Base-by-base conservation (phyloP, 805 yeast genomes). In the Hemisphaericaspora nanyangensis region DNA sequence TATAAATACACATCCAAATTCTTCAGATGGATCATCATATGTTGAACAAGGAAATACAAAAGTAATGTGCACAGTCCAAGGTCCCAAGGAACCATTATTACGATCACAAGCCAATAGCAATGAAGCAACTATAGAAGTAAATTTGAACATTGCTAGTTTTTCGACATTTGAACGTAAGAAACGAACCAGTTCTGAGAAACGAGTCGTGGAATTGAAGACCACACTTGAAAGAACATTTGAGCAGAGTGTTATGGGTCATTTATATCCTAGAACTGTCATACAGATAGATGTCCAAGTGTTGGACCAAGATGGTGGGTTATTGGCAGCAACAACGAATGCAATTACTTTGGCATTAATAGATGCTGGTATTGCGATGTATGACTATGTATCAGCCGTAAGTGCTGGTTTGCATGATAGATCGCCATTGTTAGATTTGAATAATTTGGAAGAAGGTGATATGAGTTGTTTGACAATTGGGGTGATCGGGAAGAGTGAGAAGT, bases 361-460 rank as follows among this genome's bases (percentile, higher is more conserved):
- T 62, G 97, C 98, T 2, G 98, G 98, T 35, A 82, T 93, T 33
- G 84, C 96, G 5, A 82, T 93, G 83, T 85, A 83, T 55, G 98
- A 93, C 57, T 90, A 87, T 56, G 83, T 91, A 12, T 77, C 88
- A 39, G 80, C 95, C 1, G 76, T 87, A 12, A 74, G 83, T 20
- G 85, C 89, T 5, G 97, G 97, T 0, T 61, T 86, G 16, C 81
- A 79, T 51, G 95, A 87, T 50, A 18, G 16, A 7, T 63, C 70
- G 6, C 89, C 96, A 11, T 65, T 93, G 42, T 67, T 93, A 34
- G 99, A 91, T 57, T 74, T 90, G 43, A 88, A 86, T 57, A 70
- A 80, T 7, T 56, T 85, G 44, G 99, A 93, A 60, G 96, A 88
- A 56, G 72, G 68, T 41, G 97, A 89, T 46, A 75, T 91, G 70